Base-by-base conservation (phyloP, 345 rosid genomes). In the Bruguiera gymnorhiza region DNA sequence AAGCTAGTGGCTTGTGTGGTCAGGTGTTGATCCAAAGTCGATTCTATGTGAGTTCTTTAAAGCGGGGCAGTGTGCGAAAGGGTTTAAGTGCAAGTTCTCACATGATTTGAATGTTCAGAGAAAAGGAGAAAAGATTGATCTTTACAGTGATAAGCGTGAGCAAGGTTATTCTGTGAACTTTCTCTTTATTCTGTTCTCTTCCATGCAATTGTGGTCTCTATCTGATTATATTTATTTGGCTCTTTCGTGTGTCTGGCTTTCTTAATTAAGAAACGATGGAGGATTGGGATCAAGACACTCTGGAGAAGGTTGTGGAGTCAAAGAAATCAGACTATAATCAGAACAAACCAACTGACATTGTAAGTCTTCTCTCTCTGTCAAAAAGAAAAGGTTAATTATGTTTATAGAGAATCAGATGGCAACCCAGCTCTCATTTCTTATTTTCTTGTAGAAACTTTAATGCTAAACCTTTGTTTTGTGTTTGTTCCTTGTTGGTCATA, bases 11-110 rank as follows among this genome's bases (percentile, higher is more conserved):
- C 15, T 3, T 16, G 5, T 62, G 52, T 78, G 68, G 69, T 60
- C 70, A 95, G 97, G 97, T 81, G 99, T 88, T 76, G 96, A 95
- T 84, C 99, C 97, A 18, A 95, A 92, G 86, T 95, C 97, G 6
- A 95, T 92, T 31, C 23, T 95, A 9, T 92, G 97, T 69, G 94
- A 92, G 80, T 90, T 92, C 81, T 95, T 75, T 78, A 92, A 95
- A 86, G 97, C 60, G 3, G 97, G 97, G 64, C 99, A 92, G 69
- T 95, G 99, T 70, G 79, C 83, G 2, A 88, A 95, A 76, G 97
- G 97, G 31, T 92, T 92, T 72, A 88, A 92, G 80, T 95, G 97
- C 91, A 95, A 95, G 73, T 88, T 95, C 73, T 95, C 99, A 1
- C 99, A 95, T 69, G 97, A 90, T 79, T 70, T 95, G 86, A 95